Evolutionary conservation across 805 yeast genomes (phyloP).

Genomic region (Kuraishia molischiana): DNA sequence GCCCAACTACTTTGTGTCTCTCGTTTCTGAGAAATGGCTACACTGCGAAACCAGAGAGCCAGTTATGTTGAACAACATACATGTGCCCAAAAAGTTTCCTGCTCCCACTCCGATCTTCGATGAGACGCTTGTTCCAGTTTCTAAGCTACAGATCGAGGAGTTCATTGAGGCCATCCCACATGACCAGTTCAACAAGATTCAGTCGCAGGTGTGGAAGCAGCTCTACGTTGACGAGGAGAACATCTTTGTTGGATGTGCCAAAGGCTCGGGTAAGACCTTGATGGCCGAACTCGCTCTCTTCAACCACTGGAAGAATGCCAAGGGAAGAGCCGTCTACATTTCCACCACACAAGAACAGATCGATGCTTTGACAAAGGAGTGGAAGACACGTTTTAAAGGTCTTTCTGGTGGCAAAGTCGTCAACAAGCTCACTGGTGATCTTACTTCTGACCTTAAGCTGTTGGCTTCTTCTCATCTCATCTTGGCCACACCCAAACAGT

Average conservation of each 20-base stretch:
- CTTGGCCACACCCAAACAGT: conserved; percentile 71
- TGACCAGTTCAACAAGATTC: conserved; percentile 55
- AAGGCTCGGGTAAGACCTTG: conserved; percentile 68
- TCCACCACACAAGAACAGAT: conserved; percentile 50
- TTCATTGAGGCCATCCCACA: conserved; percentile 38
- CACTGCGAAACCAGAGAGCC: conserved; percentile 62
- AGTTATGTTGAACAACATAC: conserved; percentile 38
- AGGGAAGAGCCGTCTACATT: conserved; percentile 68
- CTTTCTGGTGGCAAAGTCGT: conserved; percentile 52
- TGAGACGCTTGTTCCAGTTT: conserved; percentile 35
- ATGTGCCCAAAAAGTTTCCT: conserved; percentile 55
- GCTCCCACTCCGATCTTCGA: conserved; percentile 51
- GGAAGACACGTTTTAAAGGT: conserved; percentile 40
- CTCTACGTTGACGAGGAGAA: conserved; percentile 50
- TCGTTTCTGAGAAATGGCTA: conserved; percentile 80
- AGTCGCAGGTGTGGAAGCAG: conserved; percentile 59
- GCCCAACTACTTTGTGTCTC: conserved; percentile 65
- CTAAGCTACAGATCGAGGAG: conserved; percentile 38
- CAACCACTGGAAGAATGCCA: conserved; percentile 60
- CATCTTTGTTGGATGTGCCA: conserved; percentile 59
- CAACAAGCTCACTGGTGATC: conserved; percentile 48
- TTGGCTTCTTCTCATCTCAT: conserved; percentile 57
- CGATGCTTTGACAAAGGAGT: conserved; percentile 32
- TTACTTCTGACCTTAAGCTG: conserved; percentile 40
- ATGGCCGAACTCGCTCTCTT: conserved; percentile 68